Percentiles rank a stretch among this genome's conserved stretches.
phyloP scores from a whole-genome alignment of 805 yeast genomes.

The Maudiozyma serrabonitensis region DNA sequence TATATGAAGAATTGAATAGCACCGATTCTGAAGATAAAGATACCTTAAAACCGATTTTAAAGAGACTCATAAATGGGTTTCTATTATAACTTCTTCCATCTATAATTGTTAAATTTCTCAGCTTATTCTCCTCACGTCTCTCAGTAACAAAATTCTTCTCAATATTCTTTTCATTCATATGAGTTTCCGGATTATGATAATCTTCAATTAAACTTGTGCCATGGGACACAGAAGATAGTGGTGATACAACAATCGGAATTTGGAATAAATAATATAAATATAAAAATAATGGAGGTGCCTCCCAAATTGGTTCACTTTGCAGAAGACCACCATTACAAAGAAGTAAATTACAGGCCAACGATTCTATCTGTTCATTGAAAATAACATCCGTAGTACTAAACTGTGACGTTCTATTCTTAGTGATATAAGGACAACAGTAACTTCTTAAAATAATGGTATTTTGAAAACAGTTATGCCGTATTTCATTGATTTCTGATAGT shows the following conservation, averaged over 20 bases:
- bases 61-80: constrained; percentile 26
- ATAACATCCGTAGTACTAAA: constrained; percentile 12
- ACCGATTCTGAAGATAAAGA: constrained; percentile 23
- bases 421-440: constrained; percentile 13
- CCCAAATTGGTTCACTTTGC: constrained; percentile 24
- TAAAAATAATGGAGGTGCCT: constrained; percentile 12
- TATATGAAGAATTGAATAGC: constrained; percentile 25
- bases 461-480: constrained; percentile 8
- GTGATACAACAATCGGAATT: constrained; percentile 23
- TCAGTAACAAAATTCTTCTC: not conserved
- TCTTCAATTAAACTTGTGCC: constrained; percentile 3
- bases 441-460: constrained; percentile 20
- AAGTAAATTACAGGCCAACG: constrained; percentile 21
- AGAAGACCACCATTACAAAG: constrained; percentile 25
- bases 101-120: constrained; percentile 19
- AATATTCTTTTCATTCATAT: not conserved
- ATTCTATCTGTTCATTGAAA: constrained; percentile 23
- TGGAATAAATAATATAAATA: constrained; percentile 24
- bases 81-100: constrained; percentile 14
- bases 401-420: constrained; percentile 22
- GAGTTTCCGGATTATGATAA: not conserved
- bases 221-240: constrained; percentile 21
- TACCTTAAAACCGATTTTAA: constrained; percentile 22
- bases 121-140: not conserved
- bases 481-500: constrained; percentile 14